Evolutionary conservation across 345 rosid species (phyloP), one percentile per base, ranked within the genome.

Genomic region (Populus ilicifolia): DNA sequence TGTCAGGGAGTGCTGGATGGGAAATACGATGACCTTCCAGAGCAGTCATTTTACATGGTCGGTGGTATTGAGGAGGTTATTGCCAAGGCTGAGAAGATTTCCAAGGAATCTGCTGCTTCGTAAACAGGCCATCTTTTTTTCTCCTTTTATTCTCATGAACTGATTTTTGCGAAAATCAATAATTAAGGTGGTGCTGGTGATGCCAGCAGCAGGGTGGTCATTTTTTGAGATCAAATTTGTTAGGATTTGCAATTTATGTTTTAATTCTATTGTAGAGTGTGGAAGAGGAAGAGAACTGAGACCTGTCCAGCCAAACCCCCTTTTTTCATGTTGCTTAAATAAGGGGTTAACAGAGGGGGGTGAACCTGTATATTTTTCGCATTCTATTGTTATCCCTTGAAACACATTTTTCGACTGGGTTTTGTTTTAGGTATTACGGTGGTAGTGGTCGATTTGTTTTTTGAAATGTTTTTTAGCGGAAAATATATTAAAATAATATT

Each of bases 11-110:
- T 93, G 36, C 86, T 93, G 89, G 97, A 93, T 69, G 97, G 97
- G 23, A 91, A 89, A 81, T 93, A 86, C 33, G 98, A 92, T 72
- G 97, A 90, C 78, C 95, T 92, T 56, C 52, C 97, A 17, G 93
- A 92, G 64, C 97, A 92, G 77, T 89, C 97, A 7, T 92, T 92
- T 78, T 92, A 92, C 82, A 90, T 92, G 97, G 92, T 92, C 72
- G 97, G 94, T 64, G 97, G 97, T 69, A 90, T 92, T 20, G 95
- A 92, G 2, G 97, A 92, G 69, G 97, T 92, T 27, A 83, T 92
- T 72, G 93, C 97, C 30, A 92, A 92, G 87, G 97, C 92, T 2
- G 95, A 89, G 43, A 89, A 91, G 90, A 94, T 94, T 73, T 84
- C 97, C 68, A 90, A 80, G 89, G 97, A 94, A 70, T 72, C 85